phyloP scores from a whole-genome alignment of 2,329 filamentous ascomycete species.

The Ophiostoma ulmi region DNA sequence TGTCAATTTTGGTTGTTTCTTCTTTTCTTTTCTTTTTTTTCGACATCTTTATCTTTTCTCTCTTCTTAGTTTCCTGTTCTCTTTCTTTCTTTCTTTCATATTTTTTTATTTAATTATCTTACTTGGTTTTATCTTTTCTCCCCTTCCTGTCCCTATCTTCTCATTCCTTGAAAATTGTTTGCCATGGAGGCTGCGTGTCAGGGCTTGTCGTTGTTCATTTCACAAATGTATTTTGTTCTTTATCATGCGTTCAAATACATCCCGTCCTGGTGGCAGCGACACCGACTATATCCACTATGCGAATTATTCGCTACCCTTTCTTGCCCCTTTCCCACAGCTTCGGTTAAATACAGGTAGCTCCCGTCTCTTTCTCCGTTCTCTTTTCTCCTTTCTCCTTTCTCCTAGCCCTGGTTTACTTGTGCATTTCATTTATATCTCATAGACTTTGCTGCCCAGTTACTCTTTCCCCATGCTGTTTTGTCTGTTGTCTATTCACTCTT shows the following conservation, averaged over 20 bases:
- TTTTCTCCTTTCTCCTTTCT: not conserved
- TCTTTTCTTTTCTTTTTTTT: not conserved
- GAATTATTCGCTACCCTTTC: not conserved
- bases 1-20: not conserved
- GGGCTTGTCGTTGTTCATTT: not conserved
- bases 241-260: not conserved
- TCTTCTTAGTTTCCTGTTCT: no score
- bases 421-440: not conserved
- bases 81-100: not conserved
- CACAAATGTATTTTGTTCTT: not conserved
- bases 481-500: not conserved
- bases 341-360: not conserved
- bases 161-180: not conserved
- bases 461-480: not conserved
- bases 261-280: not conserved
- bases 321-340: not conserved
- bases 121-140: not conserved
- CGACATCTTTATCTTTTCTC: not conserved
- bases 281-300: slow-evolving; percentile 7
- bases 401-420: not conserved
- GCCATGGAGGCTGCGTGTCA: no score
- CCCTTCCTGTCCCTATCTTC: not conserved
- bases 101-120: not conserved
- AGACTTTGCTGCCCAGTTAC: not conserved
- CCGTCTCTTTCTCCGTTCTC: not conserved